These are phyloP conservation scores for Bathelium albidoporum DNA, from an alignment of 495 filamentous ascomycete genomes.

Conservation along the genomic window DNA sequence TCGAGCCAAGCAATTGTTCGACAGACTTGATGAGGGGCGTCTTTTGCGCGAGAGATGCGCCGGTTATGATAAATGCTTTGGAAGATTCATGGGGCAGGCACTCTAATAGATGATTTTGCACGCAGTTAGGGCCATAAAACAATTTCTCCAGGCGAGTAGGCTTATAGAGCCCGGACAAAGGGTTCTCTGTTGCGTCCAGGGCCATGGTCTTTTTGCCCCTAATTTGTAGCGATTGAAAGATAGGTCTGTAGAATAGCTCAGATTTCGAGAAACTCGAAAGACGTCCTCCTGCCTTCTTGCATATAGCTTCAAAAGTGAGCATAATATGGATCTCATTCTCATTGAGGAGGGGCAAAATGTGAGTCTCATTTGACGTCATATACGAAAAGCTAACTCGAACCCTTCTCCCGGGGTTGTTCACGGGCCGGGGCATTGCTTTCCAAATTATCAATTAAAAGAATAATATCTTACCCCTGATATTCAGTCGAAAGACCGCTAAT, in stretches of 20 bases:
- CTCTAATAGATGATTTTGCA: slow-evolving; percentile 33
- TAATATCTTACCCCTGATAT: neutral
- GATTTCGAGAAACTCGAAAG: neutral
- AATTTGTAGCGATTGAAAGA: neutral
- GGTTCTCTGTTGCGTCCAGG: slow-evolving; percentile 13
- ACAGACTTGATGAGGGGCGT: slow-evolving; percentile 37
- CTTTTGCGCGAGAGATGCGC: slow-evolving; percentile 37
- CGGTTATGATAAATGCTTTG: slow-evolving; percentile 44
- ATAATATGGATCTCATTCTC: neutral
- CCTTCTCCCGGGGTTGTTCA: neutral
- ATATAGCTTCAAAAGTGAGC: neutral
- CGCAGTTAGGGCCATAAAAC: slow-evolving; percentile 37
- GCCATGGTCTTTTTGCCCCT: neutral
- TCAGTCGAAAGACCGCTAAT: neutral
- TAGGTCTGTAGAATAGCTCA: neutral
- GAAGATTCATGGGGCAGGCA: slow-evolving; percentile 29
- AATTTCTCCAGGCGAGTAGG: slow-evolving; percentile 35
- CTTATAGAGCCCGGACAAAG: slow-evolving; percentile 35
- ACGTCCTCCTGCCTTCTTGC: neutral
- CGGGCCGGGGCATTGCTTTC: neutral
- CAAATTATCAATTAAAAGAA: neutral
- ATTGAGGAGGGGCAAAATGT: neutral
- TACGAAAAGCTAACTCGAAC: neutral
- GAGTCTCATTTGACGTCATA: neutral
- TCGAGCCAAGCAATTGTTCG: slow-evolving; percentile 31